Conservation (phyloP, 768 basidiomycete genomes). For the Collybia sp. region DNA sequence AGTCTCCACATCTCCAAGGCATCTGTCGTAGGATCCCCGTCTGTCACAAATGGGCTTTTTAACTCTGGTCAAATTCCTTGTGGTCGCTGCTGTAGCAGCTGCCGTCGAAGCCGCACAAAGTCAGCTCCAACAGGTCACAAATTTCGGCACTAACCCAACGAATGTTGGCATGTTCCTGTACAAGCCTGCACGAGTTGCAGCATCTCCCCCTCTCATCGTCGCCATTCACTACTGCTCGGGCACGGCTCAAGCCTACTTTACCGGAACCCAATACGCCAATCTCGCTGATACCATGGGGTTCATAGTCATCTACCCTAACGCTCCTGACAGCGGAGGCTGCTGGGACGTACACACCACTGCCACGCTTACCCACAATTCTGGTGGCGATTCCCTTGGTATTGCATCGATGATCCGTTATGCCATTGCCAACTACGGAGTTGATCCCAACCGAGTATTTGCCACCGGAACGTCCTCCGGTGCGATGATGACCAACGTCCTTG, state of each 20-base stretch:
- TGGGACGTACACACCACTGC: conserved; percentile 48
- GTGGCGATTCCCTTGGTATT: conserved; percentile 51
- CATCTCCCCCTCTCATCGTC: conserved; percentile 42
- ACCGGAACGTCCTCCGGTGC: conserved; percentile 50
- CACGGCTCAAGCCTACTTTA: conserved; percentile 46
- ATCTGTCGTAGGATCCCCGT: too few relatives aligned
- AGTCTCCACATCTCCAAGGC: too few relatives aligned
- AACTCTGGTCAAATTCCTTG: conserved; percentile 12
- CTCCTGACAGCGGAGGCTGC: conserved; percentile 39
- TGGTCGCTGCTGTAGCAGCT: conserved; percentile 10
- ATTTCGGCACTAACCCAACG: conserved; percentile 51
- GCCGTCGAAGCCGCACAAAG: conserved; percentile 21
- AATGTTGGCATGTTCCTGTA: conserved; percentile 45
- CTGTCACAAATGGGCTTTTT: conserved; percentile 7
- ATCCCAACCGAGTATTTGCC: conserved; percentile 41
- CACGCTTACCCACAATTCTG: conserved; percentile 51
- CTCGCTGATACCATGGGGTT: conserved; percentile 44
- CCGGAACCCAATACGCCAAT: conserved; percentile 41
- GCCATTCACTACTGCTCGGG: conserved; percentile 52
- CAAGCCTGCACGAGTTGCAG: conserved; percentile 29
- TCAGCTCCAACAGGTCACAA: conserved; percentile 33
- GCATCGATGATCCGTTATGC: conserved; percentile 42
- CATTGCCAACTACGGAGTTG: conserved; percentile 41
- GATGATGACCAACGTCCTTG: conserved; percentile 59
- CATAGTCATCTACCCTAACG: conserved; percentile 47